Conservation (phyloP, 495 filamentous ascomycete species). For the Chaetomium fimeti region DNA sequence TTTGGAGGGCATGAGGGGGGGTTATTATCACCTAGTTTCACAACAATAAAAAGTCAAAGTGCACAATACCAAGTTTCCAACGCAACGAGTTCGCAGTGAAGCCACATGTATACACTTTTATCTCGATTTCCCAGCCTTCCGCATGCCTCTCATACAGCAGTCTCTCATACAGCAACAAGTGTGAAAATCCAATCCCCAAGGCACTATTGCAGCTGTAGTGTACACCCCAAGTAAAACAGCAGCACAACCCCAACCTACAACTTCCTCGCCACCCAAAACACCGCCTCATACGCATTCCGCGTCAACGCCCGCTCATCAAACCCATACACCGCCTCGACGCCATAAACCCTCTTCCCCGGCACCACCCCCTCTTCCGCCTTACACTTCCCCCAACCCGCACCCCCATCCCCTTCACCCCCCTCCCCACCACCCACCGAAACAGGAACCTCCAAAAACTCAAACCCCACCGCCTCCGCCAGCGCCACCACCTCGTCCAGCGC, state of each 20-base stretch:
- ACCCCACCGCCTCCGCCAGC: constrained; percentile 34
- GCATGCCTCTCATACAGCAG: not conserved
- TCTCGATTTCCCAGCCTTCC: not conserved
- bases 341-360: constrained; percentile 27
- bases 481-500: constrained; percentile 37
- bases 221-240: not conserved
- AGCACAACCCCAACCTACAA: not conserved
- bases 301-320: constrained; percentile 37
- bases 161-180: not conserved
- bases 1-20: not conserved
- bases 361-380: constrained; percentile 6
- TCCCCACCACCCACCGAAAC: not conserved
- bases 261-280: constrained; percentile 40
- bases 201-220: no score
- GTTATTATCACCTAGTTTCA: not conserved
- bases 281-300: constrained; percentile 34
- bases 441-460: constrained; percentile 28
- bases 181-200: no score
- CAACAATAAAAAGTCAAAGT: no score
- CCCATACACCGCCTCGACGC: constrained; percentile 35
- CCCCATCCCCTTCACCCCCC: not conserved
- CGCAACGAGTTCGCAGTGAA: no score
- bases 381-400: not conserved
- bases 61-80: no score
- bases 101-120: not conserved